These are phyloP conservation scores for Umbelopsis ramanniana DNA, from an alignment of 192 early-diverging fungal genomes.

Conservation along the genomic window DNA sequence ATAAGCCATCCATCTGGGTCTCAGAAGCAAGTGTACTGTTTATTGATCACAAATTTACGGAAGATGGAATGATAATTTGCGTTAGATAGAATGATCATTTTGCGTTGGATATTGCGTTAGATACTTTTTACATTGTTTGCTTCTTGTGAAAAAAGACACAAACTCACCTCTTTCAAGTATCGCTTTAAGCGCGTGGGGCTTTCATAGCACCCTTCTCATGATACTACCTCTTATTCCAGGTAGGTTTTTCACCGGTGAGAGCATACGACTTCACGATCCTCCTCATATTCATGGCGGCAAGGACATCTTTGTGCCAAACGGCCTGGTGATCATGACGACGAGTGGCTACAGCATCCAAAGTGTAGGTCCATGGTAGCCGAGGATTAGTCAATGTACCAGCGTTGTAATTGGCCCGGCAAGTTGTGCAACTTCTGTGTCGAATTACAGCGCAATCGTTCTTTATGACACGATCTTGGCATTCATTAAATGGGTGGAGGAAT, in stretches of 20 bases:
- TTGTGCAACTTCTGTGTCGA: not conserved
- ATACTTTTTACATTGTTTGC: too few species aligned
- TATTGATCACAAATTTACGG: too few species aligned
- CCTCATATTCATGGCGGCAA: slow-evolving; percentile 14
- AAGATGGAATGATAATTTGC: too few species aligned
- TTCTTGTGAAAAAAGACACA: too few species aligned
- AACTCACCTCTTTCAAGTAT: not conserved
- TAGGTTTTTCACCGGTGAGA: not conserved
- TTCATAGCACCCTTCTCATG: slow-evolving; percentile 11
- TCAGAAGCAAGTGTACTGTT: too few species aligned
- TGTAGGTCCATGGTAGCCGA: not conserved
- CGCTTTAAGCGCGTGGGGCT: not conserved
- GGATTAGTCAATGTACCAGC: not conserved
- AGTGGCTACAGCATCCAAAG: not conserved
- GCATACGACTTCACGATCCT: slow-evolving; percentile 6
- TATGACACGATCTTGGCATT: not conserved
- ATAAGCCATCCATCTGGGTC: too few species aligned
- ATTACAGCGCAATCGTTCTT: not conserved
- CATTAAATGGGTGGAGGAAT: not conserved
- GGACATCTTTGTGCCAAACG: not conserved
- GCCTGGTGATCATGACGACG: not conserved
- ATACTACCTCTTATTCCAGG: not conserved
- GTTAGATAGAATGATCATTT: too few species aligned
- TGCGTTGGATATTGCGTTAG: too few species aligned
- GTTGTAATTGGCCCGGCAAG: not conserved